Conservation (phyloP, 2,329 filamentous ascomycete genomes). For the Neofusicoccum ribis region DNA sequence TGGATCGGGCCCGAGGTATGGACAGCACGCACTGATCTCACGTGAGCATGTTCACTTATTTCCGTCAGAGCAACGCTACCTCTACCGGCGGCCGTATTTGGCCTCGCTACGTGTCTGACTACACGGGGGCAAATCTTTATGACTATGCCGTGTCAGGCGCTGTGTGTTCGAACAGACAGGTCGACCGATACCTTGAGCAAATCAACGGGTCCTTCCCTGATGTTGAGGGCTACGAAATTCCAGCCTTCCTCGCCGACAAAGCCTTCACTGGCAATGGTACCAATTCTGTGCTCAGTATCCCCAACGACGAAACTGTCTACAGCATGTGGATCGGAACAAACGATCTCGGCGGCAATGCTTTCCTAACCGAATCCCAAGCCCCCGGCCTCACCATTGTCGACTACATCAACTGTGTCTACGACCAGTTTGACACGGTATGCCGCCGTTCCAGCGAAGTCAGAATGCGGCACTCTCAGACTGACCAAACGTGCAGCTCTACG, state of each 20-base stretch:
- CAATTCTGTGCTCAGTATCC: conserved; percentile 42
- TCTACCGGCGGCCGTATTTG: conserved; percentile 67
- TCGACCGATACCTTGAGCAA: conserved; percentile 53
- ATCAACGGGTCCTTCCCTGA: conserved; percentile 62
- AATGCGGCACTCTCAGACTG: conserved; percentile 34
- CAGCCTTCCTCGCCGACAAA: conserved; percentile 49
- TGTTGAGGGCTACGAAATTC: conserved; percentile 47
- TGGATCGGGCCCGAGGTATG: conserved; percentile 50
- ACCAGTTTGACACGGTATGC: conserved; percentile 24
- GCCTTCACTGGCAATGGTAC: conserved; percentile 33
- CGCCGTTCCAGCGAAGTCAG: background rate
- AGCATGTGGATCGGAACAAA: conserved; percentile 81
- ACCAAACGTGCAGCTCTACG: conserved; percentile 53
- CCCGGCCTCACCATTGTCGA: conserved; percentile 60
- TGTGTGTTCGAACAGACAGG: conserved; percentile 69
- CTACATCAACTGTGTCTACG: conserved; percentile 69
- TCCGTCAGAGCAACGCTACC: conserved; percentile 49
- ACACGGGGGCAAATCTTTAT: conserved; percentile 56
- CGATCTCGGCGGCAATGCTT: conserved; percentile 67
- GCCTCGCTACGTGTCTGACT: conserved; percentile 65
- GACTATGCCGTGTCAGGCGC: conserved; percentile 75
- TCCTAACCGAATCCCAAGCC: conserved; percentile 65
- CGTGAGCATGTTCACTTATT: background rate
- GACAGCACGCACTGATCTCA: background rate
- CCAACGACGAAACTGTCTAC: conserved; percentile 65